These are phyloP conservation scores for Castanopsis chinensis DNA, from an alignment of 306 rosid genomes.

Conservation along the genomic window DNA sequence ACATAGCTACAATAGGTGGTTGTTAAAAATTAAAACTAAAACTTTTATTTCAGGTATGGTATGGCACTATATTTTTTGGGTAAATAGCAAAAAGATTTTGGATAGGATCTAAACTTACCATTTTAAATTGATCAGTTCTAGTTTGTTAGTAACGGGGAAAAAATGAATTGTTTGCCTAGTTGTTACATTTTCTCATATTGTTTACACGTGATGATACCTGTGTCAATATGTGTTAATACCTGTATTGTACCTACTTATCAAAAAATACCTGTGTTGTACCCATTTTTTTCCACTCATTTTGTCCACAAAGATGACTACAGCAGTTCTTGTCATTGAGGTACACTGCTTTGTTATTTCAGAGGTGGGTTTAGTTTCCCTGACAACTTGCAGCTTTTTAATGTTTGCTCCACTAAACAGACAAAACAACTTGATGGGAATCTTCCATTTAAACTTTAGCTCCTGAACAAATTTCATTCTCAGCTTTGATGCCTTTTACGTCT, in stretches of 20 bases:
- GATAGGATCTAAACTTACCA: neutral
- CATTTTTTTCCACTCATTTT: too few species aligned
- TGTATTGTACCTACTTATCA: too few species aligned
- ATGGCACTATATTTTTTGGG: too few species aligned
- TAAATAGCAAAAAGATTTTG: too few species aligned
- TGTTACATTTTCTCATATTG: neutral
- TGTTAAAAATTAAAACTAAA: too few species aligned
- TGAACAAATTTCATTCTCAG: neutral
- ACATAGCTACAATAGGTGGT: too few species aligned
- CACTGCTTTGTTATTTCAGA: too few species aligned
- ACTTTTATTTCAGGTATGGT: too few species aligned
- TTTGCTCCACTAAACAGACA: neutral
- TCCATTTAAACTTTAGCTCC: neutral
- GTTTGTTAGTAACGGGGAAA: neutral
- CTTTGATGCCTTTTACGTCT: too few species aligned
- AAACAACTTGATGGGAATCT: constrained; percentile 6
- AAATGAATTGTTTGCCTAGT: neutral
- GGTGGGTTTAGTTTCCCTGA: neutral
- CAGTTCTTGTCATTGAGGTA: too few species aligned
- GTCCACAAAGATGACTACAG: accelerated
- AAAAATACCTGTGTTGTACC: neutral
- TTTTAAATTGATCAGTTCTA: neutral
- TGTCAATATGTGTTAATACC: too few species aligned
- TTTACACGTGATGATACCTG: neutral
- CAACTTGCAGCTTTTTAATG: neutral